Conservation (phyloP, 768 basidiomycete genomes). For the Rhizopogon vesiculosus region DNA sequence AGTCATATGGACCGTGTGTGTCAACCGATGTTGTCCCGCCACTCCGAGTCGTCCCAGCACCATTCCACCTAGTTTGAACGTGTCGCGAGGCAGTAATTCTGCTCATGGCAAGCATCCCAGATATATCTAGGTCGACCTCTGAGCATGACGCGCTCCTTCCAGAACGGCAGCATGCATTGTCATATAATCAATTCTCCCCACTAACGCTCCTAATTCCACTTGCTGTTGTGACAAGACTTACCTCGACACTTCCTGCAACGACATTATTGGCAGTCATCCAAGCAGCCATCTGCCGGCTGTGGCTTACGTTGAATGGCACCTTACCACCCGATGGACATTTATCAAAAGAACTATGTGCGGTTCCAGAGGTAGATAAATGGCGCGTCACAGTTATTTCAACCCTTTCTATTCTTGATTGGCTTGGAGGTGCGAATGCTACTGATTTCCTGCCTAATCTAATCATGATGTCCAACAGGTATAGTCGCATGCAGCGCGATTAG, state of each 20-base stretch:
- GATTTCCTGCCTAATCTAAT: neutral
- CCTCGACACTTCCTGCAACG: conserved; percentile 15
- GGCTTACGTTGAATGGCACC: conserved; percentile 11
- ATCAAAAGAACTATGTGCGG: conserved; percentile 13
- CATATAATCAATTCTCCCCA: conserved; percentile 5
- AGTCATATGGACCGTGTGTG: too few relatives aligned
- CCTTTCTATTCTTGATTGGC: conserved; percentile 9
- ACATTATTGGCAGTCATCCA: conserved; percentile 23
- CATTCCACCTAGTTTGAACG: too few relatives aligned
- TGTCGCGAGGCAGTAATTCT: too few relatives aligned
- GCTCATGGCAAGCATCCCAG: neutral
- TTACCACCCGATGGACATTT: conserved; percentile 7
- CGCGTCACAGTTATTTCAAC: conserved; percentile 17
- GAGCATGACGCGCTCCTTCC: neutral
- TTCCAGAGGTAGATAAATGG: conserved; percentile 14
- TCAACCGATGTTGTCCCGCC: too few relatives aligned
- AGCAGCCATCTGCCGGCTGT: conserved; percentile 20
- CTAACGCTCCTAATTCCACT: conserved; percentile 23
- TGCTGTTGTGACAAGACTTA: conserved; percentile 18
- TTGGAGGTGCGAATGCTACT: conserved; percentile 14
- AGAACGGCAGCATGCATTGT: neutral
- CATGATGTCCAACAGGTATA: conserved; percentile 15
- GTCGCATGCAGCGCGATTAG: conserved; percentile 17
- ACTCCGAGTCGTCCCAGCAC: too few relatives aligned
- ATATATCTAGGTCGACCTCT: neutral